These are phyloP conservation scores for Chimonanthus praecox DNA, from an alignment of 164 flowering plant species.

Conservation along the genomic window DNA sequence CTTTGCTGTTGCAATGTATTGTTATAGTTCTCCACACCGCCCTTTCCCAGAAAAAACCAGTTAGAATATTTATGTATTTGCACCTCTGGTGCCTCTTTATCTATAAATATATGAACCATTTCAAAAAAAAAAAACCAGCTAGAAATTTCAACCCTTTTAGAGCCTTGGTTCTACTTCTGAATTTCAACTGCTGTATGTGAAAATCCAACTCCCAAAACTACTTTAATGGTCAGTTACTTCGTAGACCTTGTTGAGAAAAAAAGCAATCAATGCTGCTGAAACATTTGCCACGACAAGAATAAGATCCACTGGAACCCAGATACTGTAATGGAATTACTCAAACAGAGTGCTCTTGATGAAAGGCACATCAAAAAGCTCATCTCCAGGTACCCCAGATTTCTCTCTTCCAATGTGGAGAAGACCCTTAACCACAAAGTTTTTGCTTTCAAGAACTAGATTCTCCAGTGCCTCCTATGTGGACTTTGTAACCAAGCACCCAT, in stretches of 20 bases:
- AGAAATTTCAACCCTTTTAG: too few relatives aligned
- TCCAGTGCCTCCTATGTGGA: conserved; percentile 1
- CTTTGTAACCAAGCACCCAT: neutral
- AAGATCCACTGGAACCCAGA: neutral
- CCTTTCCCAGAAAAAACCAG: too few relatives aligned
- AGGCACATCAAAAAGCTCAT: conserved; percentile 8
- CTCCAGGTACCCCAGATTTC: neutral
- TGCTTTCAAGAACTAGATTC: conserved; percentile 9
- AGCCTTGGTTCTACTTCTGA: too few relatives aligned
- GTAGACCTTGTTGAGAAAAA: neutral
- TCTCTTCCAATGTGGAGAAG: conserved; percentile 1
- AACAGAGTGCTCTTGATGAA: conserved; percentile 12
- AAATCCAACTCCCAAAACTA: too few relatives aligned
- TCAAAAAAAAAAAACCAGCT: too few relatives aligned
- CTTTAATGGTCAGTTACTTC: too few relatives aligned
- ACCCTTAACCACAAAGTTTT: conserved; percentile 10
- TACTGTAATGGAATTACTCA: neutral
- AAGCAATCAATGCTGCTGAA: neutral
- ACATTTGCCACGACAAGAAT: neutral
- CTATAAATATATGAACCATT: too few relatives aligned
- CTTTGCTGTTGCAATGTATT: too few relatives aligned
- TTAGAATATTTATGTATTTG: too few relatives aligned
- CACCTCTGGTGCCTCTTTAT: too few relatives aligned
- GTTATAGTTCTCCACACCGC: too few relatives aligned
- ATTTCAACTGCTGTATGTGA: too few relatives aligned